Conservation (phyloP, 495 filamentous ascomycete species). For the Penicillium riverlandense region DNA sequence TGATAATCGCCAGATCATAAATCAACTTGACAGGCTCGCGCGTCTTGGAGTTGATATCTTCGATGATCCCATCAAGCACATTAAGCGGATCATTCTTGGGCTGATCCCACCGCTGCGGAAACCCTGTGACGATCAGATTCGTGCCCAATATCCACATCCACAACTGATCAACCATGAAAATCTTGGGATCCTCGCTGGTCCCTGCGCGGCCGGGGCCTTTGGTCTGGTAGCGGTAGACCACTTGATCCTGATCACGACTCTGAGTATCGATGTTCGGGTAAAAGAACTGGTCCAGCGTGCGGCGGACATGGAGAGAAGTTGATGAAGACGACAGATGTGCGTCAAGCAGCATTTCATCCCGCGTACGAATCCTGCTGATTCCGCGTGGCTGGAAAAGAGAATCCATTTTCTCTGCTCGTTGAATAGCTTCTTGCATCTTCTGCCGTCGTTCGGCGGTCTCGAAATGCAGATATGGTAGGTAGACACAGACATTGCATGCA, state of each 20-base stretch:
- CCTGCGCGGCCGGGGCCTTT: constrained; percentile 20
- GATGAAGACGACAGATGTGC: constrained; percentile 50
- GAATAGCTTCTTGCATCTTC: constrained; percentile 55
- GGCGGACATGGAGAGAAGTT: constrained; percentile 55
- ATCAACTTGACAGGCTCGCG: constrained; percentile 54
- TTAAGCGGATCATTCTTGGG: constrained; percentile 61
- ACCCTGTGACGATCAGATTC: constrained; percentile 58
- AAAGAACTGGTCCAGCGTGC: constrained; percentile 65
- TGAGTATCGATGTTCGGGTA: constrained; percentile 66
- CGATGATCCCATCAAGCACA: constrained; percentile 58
- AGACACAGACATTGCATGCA: constrained; percentile 48
- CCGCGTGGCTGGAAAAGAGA: constrained; percentile 10
- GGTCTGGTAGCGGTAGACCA: constrained; percentile 59
- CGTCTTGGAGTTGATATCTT: constrained; percentile 64
- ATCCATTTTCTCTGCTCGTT: constrained; percentile 31
- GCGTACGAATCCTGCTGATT: constrained; percentile 25
- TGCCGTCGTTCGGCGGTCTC: constrained; percentile 50
- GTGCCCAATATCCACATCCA: constrained; percentile 67
- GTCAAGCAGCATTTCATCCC: constrained; percentile 57
- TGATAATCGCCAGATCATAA: constrained; percentile 59
- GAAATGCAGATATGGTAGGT: constrained; percentile 66
- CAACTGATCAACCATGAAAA: constrained; percentile 71
- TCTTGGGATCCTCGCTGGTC: constrained; percentile 47
- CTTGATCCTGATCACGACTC: constrained; percentile 59
- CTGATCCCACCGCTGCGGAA: constrained; percentile 64